Evolutionary conservation across 495 filamentous ascomycete genomes (phyloP).

Genomic region (Copromyces sp.): DNA sequence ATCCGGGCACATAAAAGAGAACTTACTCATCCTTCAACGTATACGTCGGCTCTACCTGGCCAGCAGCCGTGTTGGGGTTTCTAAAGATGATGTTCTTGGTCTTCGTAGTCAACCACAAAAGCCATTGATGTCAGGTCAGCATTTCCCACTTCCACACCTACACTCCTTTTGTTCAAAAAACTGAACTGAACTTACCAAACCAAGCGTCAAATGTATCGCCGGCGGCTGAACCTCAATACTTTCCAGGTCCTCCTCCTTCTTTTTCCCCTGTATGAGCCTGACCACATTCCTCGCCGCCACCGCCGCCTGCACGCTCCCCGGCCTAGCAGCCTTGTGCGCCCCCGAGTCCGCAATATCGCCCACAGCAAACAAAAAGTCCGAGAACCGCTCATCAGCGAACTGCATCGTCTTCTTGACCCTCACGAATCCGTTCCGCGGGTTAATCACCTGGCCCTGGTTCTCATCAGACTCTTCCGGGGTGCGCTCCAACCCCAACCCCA

Average conservation of each 20-base stretch:
- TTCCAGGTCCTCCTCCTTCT: slow-evolving; percentile 11
- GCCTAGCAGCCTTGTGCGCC: slow-evolving; percentile 44
- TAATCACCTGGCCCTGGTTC: slow-evolving; percentile 28
- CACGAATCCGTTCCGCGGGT: slow-evolving; percentile 36
- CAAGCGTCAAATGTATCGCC: slow-evolving; percentile 41
- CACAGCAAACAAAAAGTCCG: slow-evolving; percentile 38
- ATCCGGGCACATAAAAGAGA: neutral
- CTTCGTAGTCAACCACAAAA: slow-evolving; percentile 11
- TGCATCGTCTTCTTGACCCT: slow-evolving; percentile 46
- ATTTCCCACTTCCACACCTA: neutral
- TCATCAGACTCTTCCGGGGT: slow-evolving; percentile 14
- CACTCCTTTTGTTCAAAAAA: neutral
- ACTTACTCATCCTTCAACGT: slow-evolving; percentile 38
- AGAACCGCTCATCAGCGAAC: slow-evolving; percentile 26
- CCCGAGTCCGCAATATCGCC: slow-evolving; percentile 52
- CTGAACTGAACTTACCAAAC: slow-evolving; percentile 31
- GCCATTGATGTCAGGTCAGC: too few relatives aligned
- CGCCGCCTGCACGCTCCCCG: slow-evolving; percentile 40
- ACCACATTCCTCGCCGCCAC: slow-evolving; percentile 47
- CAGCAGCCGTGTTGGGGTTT: slow-evolving; percentile 35
- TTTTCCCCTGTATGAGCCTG: slow-evolving; percentile 27
- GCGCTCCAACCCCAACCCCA: slow-evolving; percentile 26
- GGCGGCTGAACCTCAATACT: slow-evolving; percentile 26
- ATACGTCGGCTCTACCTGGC: slow-evolving; percentile 35
- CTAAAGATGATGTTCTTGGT: slow-evolving; percentile 40